Evolutionary conservation across 2,329 filamentous ascomycete genomes (phyloP).

Genomic region (Paradendryphiella salina): DNA sequence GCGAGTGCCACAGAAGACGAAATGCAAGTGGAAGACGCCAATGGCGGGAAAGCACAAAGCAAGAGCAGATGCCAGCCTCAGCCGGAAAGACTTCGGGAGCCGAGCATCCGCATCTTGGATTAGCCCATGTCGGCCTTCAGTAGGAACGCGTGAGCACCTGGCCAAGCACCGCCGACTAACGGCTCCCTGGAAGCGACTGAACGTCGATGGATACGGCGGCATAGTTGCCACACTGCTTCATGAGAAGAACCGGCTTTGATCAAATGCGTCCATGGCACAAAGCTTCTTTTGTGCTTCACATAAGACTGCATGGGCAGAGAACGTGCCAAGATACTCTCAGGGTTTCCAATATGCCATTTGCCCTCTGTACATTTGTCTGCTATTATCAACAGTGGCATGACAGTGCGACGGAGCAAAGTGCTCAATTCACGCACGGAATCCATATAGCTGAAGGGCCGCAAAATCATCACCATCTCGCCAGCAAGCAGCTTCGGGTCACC

Average conservation of each 20-base stretch:
- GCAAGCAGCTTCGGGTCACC: too few relatives aligned
- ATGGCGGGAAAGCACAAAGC: background rate
- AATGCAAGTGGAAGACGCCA: background rate
- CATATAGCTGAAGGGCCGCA: too few relatives aligned
- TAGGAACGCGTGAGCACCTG: background rate
- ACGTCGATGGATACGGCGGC: background rate
- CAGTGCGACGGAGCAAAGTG: too few relatives aligned
- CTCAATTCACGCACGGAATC: too few relatives aligned
- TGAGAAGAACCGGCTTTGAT: too few relatives aligned
- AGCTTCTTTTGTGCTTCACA: too few relatives aligned
- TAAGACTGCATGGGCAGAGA: background rate
- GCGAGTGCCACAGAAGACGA: constrained; percentile 3
- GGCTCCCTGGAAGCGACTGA: background rate
- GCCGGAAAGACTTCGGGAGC: background rate
- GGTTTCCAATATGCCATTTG: too few relatives aligned
- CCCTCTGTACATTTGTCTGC: too few relatives aligned
- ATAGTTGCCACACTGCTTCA: background rate
- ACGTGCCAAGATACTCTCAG: background rate
- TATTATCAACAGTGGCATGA: too few relatives aligned
- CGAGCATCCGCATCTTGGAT: background rate
- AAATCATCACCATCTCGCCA: too few relatives aligned
- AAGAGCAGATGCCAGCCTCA: constrained; percentile 1
- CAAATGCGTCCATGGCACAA: too few relatives aligned
- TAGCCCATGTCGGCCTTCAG: background rate
- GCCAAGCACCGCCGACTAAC: background rate